phyloP scores from a whole-genome alignment of 2,329 filamentous ascomycete species.

The Aspergillus sp. region DNA sequence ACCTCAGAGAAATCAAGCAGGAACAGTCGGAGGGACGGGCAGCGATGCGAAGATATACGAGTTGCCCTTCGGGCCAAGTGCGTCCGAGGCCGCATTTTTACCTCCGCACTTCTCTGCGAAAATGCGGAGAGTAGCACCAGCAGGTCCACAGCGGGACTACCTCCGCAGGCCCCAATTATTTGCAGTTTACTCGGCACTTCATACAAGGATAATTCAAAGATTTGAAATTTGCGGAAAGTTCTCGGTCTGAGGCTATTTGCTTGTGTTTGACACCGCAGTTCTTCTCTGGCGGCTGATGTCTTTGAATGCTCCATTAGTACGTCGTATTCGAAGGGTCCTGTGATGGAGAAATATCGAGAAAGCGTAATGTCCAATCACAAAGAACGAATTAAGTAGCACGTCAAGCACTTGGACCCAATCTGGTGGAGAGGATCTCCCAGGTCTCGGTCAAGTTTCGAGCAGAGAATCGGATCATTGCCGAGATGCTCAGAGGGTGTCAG shows the following conservation, averaged over 20 bases:
- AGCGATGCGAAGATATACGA: conserved; percentile 1
- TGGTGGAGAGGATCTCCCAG: too few species aligned
- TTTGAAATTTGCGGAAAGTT: not conserved
- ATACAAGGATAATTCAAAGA: not conserved
- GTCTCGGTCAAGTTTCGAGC: too few species aligned
- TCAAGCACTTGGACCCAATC: too few species aligned
- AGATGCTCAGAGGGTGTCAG: not conserved
- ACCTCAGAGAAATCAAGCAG: not conserved
- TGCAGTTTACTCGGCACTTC: not conserved
- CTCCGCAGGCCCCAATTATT: not conserved
- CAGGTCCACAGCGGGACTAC: conserved; percentile 10
- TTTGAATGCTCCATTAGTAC: too few species aligned
- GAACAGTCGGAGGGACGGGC: not conserved
- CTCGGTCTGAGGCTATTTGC: not conserved
- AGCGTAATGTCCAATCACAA: not conserved
- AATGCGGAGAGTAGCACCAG: conserved; percentile 12
- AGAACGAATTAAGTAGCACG: not conserved
- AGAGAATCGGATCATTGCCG: not conserved
- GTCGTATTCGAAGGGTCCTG: not conserved
- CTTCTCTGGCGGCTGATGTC: too few species aligned
- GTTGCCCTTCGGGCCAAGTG: conserved; percentile 1
- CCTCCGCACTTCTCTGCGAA: conserved; percentile 7
- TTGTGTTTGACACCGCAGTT: not conserved
- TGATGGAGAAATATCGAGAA: not conserved
- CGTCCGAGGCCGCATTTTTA: conserved; percentile 2